phyloP scores from a whole-genome alignment of 805 yeast genomes.

The Candida multigemmis region DNA sequence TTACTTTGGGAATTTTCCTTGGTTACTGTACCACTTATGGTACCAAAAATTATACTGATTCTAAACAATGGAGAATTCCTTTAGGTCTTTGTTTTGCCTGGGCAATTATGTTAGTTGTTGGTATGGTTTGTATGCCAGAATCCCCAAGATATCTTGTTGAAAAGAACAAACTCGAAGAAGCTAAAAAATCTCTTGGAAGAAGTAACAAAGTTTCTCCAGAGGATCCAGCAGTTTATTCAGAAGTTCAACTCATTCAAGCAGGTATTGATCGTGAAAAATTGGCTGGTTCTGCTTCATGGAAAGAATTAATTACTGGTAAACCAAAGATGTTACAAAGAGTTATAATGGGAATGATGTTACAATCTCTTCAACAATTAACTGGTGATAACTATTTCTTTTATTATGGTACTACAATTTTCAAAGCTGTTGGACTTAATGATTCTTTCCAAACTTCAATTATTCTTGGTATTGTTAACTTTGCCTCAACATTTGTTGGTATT shows the following conservation, averaged over 20 bases:
- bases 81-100: conserved; percentile 45
- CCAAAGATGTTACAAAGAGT: conserved; percentile 54
- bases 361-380: conserved; percentile 48
- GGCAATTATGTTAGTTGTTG: conserved; percentile 40
- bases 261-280: conserved; percentile 51
- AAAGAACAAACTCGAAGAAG: conserved; percentile 40
- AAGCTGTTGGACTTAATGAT: conserved; percentile 39
- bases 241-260: conserved; percentile 45
- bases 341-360: conserved; percentile 47
- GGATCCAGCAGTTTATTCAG: conserved; percentile 43
- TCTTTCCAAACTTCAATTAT: conserved; percentile 47
- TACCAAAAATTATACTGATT: conserved; percentile 41
- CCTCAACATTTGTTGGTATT: conserved; percentile 45
- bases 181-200: conserved; percentile 43
- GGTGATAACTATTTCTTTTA: conserved; percentile 58
- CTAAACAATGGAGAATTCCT: conserved; percentile 63
- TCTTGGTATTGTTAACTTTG: conserved; percentile 47
- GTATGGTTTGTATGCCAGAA: conserved; percentile 57
- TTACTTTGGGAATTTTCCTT: conserved; percentile 61
- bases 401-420: conserved; percentile 48
- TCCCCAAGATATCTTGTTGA: conserved; percentile 57
- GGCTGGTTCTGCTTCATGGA: conserved; percentile 63
- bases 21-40: conserved; percentile 63
- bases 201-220: conserved; percentile 48
- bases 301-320: conserved; percentile 50